A percentile compares a stretch with the other conserved stretches of the same genome.
These are phyloP conservation scores for Cytospora mali DNA, from an alignment of 2,329 filamentous ascomycete genomes.

Conservation along the genomic window DNA sequence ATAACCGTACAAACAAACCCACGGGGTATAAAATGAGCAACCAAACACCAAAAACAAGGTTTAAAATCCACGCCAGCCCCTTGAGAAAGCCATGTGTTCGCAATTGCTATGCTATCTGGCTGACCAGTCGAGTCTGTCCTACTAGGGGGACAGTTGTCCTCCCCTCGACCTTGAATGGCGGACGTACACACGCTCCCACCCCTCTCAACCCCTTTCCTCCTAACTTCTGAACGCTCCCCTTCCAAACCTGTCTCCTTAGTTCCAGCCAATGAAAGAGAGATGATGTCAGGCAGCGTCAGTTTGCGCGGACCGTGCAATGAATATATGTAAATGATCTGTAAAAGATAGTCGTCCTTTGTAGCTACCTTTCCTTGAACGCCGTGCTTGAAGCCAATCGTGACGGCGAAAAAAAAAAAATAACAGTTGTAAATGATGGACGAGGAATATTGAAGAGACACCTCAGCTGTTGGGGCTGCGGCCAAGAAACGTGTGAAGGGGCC, in stretches of 20 bases:
- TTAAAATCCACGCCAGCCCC: background rate
- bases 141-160: background rate
- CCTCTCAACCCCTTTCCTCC: no score
- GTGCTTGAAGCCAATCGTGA: slow-evolving; percentile 20
- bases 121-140: background rate
- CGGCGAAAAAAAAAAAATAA: background rate
- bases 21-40: slow-evolving; percentile 17
- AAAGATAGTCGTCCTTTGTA: background rate
- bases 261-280: background rate
- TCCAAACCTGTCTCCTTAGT: background rate
- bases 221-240: background rate
- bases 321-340: background rate
- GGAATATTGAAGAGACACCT: background rate
- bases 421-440: background rate
- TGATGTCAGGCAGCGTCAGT: background rate
- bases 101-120: background rate
- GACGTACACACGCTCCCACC: background rate
- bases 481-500: background rate
- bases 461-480: background rate
- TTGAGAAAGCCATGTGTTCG: background rate
- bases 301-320: background rate
- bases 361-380: slow-evolving; percentile 18
- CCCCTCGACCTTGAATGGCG: background rate
- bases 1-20: slow-evolving; percentile 5
- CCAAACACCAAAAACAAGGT: slow-evolving; percentile 7